Conservation (phyloP, 2,329 filamentous ascomycete genomes). For the Talaromyces sp. region DNA sequence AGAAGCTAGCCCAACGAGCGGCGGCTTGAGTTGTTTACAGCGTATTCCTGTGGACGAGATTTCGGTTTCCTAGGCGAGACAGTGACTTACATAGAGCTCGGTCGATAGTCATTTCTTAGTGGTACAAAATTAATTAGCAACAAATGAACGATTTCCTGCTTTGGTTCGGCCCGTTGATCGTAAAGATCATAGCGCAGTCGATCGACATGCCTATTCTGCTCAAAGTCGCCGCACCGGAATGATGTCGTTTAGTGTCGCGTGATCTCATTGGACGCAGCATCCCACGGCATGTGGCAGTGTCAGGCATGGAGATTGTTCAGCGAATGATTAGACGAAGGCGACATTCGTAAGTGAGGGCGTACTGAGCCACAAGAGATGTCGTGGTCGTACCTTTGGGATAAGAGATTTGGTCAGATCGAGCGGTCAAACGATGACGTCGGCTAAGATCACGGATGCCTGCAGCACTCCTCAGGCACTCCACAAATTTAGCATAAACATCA, state of each 20-base stretch:
- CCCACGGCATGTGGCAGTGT: neutral
- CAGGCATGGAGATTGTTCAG: neutral
- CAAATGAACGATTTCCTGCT: neutral
- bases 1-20: conserved; percentile 31
- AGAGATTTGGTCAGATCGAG: neutral
- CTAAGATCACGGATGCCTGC: conserved; percentile 4
- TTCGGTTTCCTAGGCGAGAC: neutral
- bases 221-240: neutral
- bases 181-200: neutral
- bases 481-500: neutral
- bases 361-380: neutral
- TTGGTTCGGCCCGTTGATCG: neutral
- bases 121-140: neutral
- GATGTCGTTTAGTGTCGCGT: neutral
- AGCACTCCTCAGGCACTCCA: neutral
- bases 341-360: neutral
- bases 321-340: neutral
- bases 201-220: neutral
- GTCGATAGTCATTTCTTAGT: neutral
- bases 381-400: neutral
- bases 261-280: conserved; percentile 6
- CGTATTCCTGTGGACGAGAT: neutral
- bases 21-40: conserved; percentile 1
- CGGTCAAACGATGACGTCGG: conserved; percentile 6
- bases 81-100: neutral